Evolutionary conservation across 108 stramenopile species (phyloP).

Genomic region (Skeletonema menzelii): DNA sequence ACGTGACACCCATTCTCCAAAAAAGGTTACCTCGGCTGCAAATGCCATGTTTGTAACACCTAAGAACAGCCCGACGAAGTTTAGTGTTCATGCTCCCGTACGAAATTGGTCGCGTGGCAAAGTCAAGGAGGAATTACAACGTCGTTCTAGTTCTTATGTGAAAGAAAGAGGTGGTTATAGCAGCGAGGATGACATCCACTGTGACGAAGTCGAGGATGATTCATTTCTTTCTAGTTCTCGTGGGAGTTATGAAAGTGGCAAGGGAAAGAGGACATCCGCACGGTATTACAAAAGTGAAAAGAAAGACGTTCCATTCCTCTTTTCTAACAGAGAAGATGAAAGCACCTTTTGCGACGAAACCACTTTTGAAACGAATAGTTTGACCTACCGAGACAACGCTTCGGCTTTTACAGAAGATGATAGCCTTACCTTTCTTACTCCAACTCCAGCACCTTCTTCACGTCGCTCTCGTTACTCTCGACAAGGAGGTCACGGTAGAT

Average conservation of each 20-base stretch:
- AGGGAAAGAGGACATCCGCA: not conserved
- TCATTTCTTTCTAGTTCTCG: not conserved
- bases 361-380: not conserved
- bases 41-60: not conserved
- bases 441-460: not conserved
- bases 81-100: not conserved
- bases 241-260: not conserved
- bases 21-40: not conserved
- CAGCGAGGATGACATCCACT: not conserved
- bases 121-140: not conserved
- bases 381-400: not conserved
- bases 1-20: not conserved
- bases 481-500: not conserved
- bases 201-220: not conserved
- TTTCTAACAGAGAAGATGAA: not conserved
- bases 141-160: not conserved
- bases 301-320: not conserved
- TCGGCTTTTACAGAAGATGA: not conserved
- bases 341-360: not conserved
- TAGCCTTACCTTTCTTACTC: not conserved
- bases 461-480: not conserved
- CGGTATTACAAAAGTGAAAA: not conserved
- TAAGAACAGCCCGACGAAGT: not conserved
- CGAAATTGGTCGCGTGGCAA: not conserved
- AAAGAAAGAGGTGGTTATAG: not conserved